Conservation (phyloP, 805 yeast species). For the Lachancea fermentati region DNA sequence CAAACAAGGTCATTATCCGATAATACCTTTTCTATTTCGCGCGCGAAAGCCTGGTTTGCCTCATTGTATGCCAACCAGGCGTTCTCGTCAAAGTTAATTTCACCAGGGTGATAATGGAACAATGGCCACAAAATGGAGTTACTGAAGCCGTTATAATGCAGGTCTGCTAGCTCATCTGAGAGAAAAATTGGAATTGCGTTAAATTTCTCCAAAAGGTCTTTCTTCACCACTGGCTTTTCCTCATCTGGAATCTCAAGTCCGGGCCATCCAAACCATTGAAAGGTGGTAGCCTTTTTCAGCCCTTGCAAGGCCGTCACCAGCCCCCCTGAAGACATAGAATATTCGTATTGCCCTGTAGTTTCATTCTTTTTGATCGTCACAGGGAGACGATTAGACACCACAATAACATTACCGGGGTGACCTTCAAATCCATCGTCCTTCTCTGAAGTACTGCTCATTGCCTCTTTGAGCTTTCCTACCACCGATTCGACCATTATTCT, state of each 20-base stretch:
- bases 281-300: constrained; percentile 69
- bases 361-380: constrained; percentile 73
- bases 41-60: constrained; percentile 81
- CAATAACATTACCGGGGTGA: constrained; percentile 63
- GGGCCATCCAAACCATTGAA: constrained; percentile 99
- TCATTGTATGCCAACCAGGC: constrained; percentile 98
- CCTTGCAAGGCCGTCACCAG: constrained; percentile 95
- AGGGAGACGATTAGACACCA: constrained; percentile 91
- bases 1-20: constrained; percentile 85
- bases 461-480: constrained; percentile 4
- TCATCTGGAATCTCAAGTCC: constrained; percentile 78
- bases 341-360: constrained; percentile 60
- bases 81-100: constrained; percentile 93
- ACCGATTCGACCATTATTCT: constrained; percentile 7
- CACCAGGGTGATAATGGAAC: constrained; percentile 98
- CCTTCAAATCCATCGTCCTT: constrained; percentile 2
- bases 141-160: constrained; percentile 94
- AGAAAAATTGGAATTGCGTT: constrained; percentile 87
- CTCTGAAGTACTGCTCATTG: constrained; percentile 2
- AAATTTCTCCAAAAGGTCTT: constrained; percentile 69
- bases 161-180: constrained; percentile 84
- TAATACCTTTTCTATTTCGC: constrained; percentile 60
- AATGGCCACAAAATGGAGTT: constrained; percentile 96
- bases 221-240: constrained; percentile 63
- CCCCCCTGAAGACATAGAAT: constrained; percentile 95